Evolutionary conservation across 768 basidiomycete genomes (phyloP), one percentile per base, ranked within the genome.

Genomic region (Mycena floridula): DNA sequence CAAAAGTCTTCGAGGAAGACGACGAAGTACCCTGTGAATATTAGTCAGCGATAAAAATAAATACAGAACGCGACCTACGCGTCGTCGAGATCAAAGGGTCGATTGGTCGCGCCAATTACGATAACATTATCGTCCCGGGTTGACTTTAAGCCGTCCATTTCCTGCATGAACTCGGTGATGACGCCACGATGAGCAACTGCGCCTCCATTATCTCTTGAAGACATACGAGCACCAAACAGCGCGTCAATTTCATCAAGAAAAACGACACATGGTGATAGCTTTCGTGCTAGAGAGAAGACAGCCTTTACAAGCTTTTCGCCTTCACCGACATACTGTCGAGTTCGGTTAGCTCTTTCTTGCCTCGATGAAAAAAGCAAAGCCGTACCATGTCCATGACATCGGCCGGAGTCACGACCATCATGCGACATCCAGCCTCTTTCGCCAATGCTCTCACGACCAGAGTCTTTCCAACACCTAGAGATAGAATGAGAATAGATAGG

Each of bases 221-320:
- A 84, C 55, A 80, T 74, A 18, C 93, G 82, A 35, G 91, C 89
- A 30, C 89, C 88, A 54, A 96, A 91, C 4, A 97, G 74, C 2
- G 93, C 87, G 54, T 97, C 93, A 42, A 95, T 87, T 62, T 97
- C 93, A 60, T 97, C 93, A 47, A 97, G 66, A 69, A 97, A 97
- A 26, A 97, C 76, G 38, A 97, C 90, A 52, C 92, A 95, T 3
- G 93, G 94, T 0, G 91, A 85, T 6, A 96, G 63, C 35, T 79
- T 74, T 26, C 93, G 77, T 4, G 93, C 93, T 13, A 97, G 74
- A 25, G 82, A 79, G 64, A 97, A 97, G 15, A 93, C 85, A 0
- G 88, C 88, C 45, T 81, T 81, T 26, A 96, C 93, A 15, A 91
- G 79, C 57, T 92, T 91, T 58, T 92, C 89, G 36, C 86, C 89